These are phyloP conservation scores for Fusarium devonianum DNA, from an alignment of 2,329 filamentous ascomycete species.

Conservation along the genomic window DNA sequence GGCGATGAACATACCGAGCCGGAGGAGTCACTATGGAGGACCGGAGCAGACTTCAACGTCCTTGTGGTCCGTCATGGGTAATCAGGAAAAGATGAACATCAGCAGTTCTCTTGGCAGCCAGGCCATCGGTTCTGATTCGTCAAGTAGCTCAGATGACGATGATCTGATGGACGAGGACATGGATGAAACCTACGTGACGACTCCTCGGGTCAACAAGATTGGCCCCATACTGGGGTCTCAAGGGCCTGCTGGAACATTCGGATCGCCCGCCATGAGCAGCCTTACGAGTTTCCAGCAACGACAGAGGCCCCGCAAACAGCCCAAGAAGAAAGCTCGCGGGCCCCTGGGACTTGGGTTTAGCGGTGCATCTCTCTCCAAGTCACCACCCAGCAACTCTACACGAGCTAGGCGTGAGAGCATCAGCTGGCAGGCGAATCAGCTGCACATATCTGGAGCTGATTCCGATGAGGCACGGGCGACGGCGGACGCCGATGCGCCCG, in stretches of 20 bases:
- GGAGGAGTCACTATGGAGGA: slow-evolving; percentile 58
- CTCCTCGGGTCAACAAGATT: slow-evolving; percentile 76
- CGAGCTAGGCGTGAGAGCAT: slow-evolving; percentile 83
- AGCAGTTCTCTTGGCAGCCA: slow-evolving; percentile 84
- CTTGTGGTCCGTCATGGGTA: slow-evolving; percentile 74
- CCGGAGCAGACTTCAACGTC: slow-evolving; percentile 73
- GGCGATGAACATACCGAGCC: slow-evolving; percentile 68
- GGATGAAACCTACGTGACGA: slow-evolving; percentile 82
- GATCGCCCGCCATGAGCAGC: slow-evolving; percentile 75
- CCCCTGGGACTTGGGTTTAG: slow-evolving; percentile 60
- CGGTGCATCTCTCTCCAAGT: slow-evolving; percentile 67
- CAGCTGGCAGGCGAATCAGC: slow-evolving; percentile 86
- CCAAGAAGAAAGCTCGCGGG: slow-evolving; percentile 62
- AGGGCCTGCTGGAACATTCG: slow-evolving; percentile 66
- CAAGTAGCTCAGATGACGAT: slow-evolving; percentile 75
- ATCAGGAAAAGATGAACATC: slow-evolving; percentile 72
- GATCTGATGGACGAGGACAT: slow-evolving; percentile 76
- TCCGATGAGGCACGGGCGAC: slow-evolving; percentile 73
- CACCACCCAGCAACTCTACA: slow-evolving; percentile 67
- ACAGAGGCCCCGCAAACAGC: slow-evolving; percentile 73
- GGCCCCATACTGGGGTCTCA: slow-evolving; percentile 54
- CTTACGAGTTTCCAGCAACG: slow-evolving; percentile 85
- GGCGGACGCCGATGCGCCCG: slow-evolving; percentile 59
- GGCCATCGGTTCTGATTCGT: slow-evolving; percentile 76
- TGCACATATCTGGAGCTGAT: slow-evolving; percentile 80